These are phyloP conservation scores for Backusella parvicylindrica DNA, from an alignment of 192 early-diverging fungal species.

Conservation along the genomic window DNA sequence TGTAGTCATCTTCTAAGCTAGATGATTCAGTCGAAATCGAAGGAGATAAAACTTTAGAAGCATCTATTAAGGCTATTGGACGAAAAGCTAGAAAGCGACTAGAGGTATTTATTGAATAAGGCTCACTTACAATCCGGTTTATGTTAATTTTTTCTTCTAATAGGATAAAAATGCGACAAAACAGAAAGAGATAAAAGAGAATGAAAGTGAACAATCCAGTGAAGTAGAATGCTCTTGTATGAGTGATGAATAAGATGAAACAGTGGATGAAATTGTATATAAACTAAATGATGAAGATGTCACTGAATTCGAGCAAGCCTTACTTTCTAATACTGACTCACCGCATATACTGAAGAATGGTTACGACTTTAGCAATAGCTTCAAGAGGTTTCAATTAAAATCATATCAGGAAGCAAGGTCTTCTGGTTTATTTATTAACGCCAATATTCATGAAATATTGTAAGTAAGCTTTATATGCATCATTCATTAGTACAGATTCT, in stretches of 20 bases:
- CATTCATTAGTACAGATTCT: slow-evolving; percentile 13
- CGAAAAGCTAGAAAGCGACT: slow-evolving; percentile 6
- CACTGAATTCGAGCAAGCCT: neutral
- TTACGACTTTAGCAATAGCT: neutral
- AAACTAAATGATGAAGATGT: slow-evolving; percentile 1
- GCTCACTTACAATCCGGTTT: no score
- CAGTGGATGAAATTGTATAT: slow-evolving; percentile 7
- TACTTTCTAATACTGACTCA: slow-evolving; percentile 6
- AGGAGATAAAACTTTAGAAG: slow-evolving; percentile 7
- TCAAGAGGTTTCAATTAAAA: slow-evolving; percentile 11
- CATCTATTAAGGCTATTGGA: slow-evolving; percentile 11
- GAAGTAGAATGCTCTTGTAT: slow-evolving; percentile 10
- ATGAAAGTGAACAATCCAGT: slow-evolving; percentile 8
- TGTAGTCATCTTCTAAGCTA: slow-evolving; percentile 12
- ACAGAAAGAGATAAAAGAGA: neutral
- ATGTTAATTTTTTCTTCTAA: slow-evolving; percentile 13
- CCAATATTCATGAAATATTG: slow-evolving; percentile 16
- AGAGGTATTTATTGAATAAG: slow-evolving; percentile 13
- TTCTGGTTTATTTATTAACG: slow-evolving; percentile 16
- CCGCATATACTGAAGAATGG: slow-evolving; percentile 10
- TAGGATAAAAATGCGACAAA: slow-evolving; percentile 12
- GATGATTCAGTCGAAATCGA: slow-evolving; percentile 7
- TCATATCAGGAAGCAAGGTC: slow-evolving; percentile 12
- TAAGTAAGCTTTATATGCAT: slow-evolving; percentile 8
- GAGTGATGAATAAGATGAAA: slow-evolving; percentile 13